Evolutionary conservation across 2,329 filamentous ascomycete genomes (phyloP), one percentile per base, ranked within the genome.

Genomic region (Chrysoporthe austroafricana): DNA sequence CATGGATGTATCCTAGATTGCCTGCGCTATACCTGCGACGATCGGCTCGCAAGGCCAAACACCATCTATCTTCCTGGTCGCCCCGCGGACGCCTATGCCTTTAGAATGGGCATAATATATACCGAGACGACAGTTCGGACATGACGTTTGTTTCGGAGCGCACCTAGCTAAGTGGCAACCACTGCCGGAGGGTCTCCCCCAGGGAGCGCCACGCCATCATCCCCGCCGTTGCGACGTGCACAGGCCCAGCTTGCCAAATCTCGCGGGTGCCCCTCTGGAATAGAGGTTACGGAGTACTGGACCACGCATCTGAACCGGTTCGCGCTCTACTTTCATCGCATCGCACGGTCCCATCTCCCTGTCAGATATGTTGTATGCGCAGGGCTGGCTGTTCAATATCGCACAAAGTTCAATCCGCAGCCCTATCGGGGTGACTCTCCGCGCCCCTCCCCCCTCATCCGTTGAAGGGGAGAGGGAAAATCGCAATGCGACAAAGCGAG

Each of bases 221-320:
- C 54, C 62, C 42, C 60, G 64, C 64, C 66, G 64, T 42, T 63
- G 67, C 59, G 60, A 63, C 62, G 46, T 66, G 67, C 63, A 59
- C 67, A 66, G 64, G 58, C 57, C 65, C 54, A 61, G 66, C 56
- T 60, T 66, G 32, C 67, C 54, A 61, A 36, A 42, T 42, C 57
- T 59, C 21, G 26, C 26, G 26, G 26, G 26, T 26, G 26, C 26
- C 26, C 26, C 26, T 26, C 26, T 26, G 26, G 26, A 26, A 26
- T 26, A 26, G 26, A 26, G 26, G 26, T 26, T 26, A 26, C 26
- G 26, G 26, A 26, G 26, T 26, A 26, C 26, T 54, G 32, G 50
- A 66, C 43, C 52, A 58, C 66, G 63, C 54, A 50, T 58, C 56
- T 48, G 50, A 52, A 42, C 43, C 14, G 5, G 26, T 5, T 8